Conservation (phyloP, 116 monocot species). For the Zostera marina region DNA sequence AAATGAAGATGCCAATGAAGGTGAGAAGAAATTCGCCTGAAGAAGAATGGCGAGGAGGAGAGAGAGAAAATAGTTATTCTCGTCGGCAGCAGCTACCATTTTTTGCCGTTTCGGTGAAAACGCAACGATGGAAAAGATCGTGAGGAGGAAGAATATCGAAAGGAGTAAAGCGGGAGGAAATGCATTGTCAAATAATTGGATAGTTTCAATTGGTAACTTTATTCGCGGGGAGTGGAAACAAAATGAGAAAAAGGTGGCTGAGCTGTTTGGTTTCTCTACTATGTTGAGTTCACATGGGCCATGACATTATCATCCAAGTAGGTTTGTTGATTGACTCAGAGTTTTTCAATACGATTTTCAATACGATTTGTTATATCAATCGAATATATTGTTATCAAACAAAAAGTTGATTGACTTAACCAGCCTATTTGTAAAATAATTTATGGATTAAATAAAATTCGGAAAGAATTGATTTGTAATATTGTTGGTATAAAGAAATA, state of each 20-base stretch:
- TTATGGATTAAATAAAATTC: too few species aligned
- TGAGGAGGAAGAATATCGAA: not conserved
- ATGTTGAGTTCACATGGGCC: too few species aligned
- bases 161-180: not conserved
- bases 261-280: not conserved
- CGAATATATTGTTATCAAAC: too few species aligned
- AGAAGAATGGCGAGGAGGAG: not conserved
- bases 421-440: too few species aligned
- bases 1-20: conserved; percentile 1
- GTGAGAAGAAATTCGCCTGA: not conserved
- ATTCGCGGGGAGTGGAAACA: not conserved
- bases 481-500: too few species aligned
- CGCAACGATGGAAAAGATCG: not conserved
- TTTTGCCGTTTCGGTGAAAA: not conserved
- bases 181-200: not conserved
- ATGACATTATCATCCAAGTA: too few species aligned
- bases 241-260: not conserved
- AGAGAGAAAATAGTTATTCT: not conserved
- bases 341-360: too few species aligned
- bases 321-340: too few species aligned
- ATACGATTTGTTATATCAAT: too few species aligned
- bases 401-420: too few species aligned
- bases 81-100: not conserved
- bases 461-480: too few species aligned
- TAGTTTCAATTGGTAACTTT: not conserved